Evolutionary conservation across 2,329 filamentous ascomycete genomes (phyloP).

Genomic region (Monosporascus sp.): DNA sequence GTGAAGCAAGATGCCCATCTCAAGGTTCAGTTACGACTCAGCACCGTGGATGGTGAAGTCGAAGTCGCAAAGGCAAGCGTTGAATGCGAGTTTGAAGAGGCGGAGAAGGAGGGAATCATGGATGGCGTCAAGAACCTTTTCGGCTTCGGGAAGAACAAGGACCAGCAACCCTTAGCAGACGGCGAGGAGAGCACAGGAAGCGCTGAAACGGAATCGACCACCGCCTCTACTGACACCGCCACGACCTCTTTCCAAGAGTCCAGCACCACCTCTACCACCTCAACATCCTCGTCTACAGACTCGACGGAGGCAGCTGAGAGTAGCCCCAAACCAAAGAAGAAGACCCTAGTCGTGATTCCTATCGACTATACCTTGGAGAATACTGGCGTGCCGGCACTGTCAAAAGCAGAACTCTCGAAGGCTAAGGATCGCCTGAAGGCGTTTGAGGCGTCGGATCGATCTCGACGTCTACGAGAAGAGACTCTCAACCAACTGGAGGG

Average conservation of each 20-base stretch:
- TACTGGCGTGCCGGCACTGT: conserved; percentile 42
- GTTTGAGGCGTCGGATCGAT: conserved; percentile 80
- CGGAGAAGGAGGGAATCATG: conserved; percentile 73
- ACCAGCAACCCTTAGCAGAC: conserved; percentile 68
- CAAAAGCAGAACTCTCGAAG: conserved; percentile 43
- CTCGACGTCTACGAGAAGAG: conserved; percentile 73
- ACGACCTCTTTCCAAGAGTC: conserved; percentile 36
- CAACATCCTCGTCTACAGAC: conserved; percentile 33
- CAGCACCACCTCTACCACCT: conserved; percentile 26
- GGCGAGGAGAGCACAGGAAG: conserved; percentile 46
- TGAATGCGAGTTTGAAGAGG: conserved; percentile 75
- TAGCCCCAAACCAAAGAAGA: conserved; percentile 52
- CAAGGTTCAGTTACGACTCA: conserved; percentile 71
- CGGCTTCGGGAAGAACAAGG: conserved; percentile 87
- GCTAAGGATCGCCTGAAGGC: conserved; percentile 68
- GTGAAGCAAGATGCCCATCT: conserved; percentile 70
- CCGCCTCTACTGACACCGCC: conserved; percentile 37
- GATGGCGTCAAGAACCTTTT: conserved; percentile 96
- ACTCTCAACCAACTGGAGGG: conserved; percentile 87
- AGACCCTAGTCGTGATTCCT: conserved; percentile 51
- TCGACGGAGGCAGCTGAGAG: conserved; percentile 44
- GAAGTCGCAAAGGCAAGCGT: conserved; percentile 70
- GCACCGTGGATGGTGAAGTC: conserved; percentile 69
- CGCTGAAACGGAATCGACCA: conserved; percentile 31
- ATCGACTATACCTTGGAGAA: conserved; percentile 46